A percentile compares a stretch with the other conserved stretches of the same genome.
Conservation (phyloP, 805 yeast genomes). For the Wickerhamomyces queroliae region DNA sequence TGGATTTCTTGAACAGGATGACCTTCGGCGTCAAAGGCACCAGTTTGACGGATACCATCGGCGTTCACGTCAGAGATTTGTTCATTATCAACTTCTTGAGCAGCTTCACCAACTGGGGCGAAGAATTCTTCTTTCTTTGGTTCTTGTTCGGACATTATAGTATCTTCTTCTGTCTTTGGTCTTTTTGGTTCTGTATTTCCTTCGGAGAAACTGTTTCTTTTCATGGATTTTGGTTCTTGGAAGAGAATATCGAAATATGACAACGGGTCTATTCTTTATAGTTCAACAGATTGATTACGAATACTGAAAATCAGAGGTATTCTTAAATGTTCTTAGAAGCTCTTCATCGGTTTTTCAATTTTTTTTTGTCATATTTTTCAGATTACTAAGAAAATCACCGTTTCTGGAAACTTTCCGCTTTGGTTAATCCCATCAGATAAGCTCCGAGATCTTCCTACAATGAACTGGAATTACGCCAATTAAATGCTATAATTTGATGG, state of each 20-base stretch:
- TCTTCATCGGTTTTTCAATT: no score
- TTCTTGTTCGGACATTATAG: constrained; percentile 8
- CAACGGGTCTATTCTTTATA: no score
- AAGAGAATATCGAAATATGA: not conserved
- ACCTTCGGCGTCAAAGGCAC: constrained; percentile 79
- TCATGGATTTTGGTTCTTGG: not conserved
- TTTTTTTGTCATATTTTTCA: not conserved
- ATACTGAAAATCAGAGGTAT: no score
- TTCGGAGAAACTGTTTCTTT: constrained; percentile 1
- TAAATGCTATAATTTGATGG: no score
- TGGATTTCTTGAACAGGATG: constrained; percentile 95
- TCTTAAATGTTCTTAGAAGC: no score
- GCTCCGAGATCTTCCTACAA: not conserved
- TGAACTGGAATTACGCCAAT: not conserved
- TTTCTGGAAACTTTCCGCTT: not conserved
- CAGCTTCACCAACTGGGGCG: constrained; percentile 56
- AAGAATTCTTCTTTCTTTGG: constrained; percentile 37
- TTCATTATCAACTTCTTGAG: constrained; percentile 37
- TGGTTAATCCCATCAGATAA: not conserved
- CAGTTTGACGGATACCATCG: constrained; percentile 55
- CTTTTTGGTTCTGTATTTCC: constrained; percentile 4
- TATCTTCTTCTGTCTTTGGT: constrained; percentile 7
- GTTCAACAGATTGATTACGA: no score
- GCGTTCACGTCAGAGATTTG: not conserved
- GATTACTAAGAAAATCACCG: not conserved